Evolutionary conservation across 2,329 filamentous ascomycete species (phyloP).

Genomic region (Curvularia lunata): DNA sequence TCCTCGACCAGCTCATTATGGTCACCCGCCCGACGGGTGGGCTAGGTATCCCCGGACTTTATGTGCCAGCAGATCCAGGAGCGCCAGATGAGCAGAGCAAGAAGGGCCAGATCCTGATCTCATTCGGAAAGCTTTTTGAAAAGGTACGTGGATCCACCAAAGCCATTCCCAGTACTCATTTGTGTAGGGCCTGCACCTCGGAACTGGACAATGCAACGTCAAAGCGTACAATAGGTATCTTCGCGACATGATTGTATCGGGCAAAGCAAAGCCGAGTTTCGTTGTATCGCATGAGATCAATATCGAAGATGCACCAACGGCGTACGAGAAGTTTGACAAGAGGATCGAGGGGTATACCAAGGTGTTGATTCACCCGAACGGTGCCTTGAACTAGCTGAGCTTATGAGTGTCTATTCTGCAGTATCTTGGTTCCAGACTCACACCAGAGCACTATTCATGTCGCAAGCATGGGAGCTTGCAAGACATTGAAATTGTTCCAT

Average conservation of each 20-base stretch:
- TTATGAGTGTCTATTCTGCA: constrained; percentile 12
- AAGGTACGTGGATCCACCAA: constrained; percentile 55
- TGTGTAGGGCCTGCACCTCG: constrained; percentile 62
- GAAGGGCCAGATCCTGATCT: constrained; percentile 69
- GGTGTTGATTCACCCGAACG: constrained; percentile 71
- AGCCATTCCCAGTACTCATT: constrained; percentile 9
- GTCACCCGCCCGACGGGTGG: constrained; percentile 68
- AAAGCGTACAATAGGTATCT: constrained; percentile 72
- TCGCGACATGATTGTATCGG: constrained; percentile 68
- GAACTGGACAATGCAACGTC: constrained; percentile 71
- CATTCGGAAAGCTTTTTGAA: constrained; percentile 72
- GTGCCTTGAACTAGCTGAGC: constrained; percentile 39
- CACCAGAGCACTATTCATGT: background rate
- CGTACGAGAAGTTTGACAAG: constrained; percentile 71
- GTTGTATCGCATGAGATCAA: constrained; percentile 69
- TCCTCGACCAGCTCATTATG: constrained; percentile 68
- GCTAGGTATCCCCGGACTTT: constrained; percentile 65
- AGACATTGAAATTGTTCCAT: background rate
- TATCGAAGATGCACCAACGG: constrained; percentile 65
- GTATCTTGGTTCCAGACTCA: constrained; percentile 6
- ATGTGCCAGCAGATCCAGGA: constrained; percentile 63
- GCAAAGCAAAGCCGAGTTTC: constrained; percentile 70
- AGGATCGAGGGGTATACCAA: constrained; percentile 71
- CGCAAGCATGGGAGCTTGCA: background rate
- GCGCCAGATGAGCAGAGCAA: constrained; percentile 65